Evolutionary conservation across 2,329 filamentous ascomycete genomes (phyloP).

Genomic region (Hymenoscyphus fraxineus): DNA sequence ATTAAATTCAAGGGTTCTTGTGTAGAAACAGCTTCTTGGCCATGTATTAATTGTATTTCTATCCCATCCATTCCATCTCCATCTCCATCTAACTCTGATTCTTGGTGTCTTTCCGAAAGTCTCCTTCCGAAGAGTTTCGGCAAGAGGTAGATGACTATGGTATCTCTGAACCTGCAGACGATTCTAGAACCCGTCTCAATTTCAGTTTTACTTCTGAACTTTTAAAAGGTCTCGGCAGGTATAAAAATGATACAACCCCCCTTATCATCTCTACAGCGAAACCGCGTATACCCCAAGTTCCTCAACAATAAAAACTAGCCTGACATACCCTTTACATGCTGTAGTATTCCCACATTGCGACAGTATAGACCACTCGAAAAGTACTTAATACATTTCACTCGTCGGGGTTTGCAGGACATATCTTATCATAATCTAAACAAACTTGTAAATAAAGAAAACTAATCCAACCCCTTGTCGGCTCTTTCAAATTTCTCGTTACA

Average conservation of each 20-base stretch:
- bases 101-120: not conserved
- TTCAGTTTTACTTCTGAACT: not conserved
- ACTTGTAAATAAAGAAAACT: no score
- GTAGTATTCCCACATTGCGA: not conserved
- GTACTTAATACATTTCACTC: not conserved
- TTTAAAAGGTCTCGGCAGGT: not conserved
- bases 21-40: not conserved
- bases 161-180: not conserved
- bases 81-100: no score
- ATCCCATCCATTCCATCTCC: not conserved
- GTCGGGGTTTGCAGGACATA: not conserved
- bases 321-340: not conserved
- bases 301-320: not conserved
- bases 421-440: not conserved
- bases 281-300: not conserved
- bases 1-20: not conserved
- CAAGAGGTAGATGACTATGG: not conserved
- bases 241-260: not conserved
- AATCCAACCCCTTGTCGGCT: no score
- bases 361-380: not conserved
- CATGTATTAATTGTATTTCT: no score
- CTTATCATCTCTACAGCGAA: not conserved
- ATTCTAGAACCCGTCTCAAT: no score
- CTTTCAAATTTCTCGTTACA: no score
- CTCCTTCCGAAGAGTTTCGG: not conserved